Evolutionary conservation across 2,329 filamentous ascomycete genomes (phyloP), one percentile per base, ranked within the genome.

Genomic region (Nigrospora osmanthi): DNA sequence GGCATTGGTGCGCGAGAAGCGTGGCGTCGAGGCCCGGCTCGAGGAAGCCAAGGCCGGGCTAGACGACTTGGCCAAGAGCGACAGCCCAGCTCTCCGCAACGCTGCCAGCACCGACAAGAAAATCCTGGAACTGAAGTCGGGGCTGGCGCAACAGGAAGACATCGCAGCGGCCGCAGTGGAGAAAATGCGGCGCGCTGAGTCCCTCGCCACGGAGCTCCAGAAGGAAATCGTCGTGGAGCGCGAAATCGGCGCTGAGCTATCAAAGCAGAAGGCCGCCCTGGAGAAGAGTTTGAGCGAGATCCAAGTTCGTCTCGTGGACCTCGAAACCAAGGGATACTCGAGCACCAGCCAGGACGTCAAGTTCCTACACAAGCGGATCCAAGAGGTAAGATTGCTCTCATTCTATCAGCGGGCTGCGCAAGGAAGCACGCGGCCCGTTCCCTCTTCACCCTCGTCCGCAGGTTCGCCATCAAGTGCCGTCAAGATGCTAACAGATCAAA

Each of bases 271-370:
- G 70, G 87, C 87, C 3, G 78, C 78, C 1, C 71, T 98, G 36
- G 93, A 97, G 70, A 96, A 95, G 72, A 81, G 79, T 44, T 73
- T 95, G 42, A 95, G 90, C 63, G 91, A 98, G 63, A 75, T 91
- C 23, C 91, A 97, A 65, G 78, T 97, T 43, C 83, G 83, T 59
- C 80, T 95, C 45, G 85, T 98, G 43, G 93, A 97, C 61, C 75
- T 97, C 10, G 91, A 98, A 70, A 97, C 93, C 37, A 97, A 97
- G 72, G 89, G 90, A 43, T 97, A 95, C 68, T 93, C 90, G 16
- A 94, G 85, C 52, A 87, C 87, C 19, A 95, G 90, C 63, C 89
- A 95, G 58, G 91, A 97, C 66, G 88, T 97, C 54, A 86, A 93
- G 59, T 97, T 96, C 71, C 68, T 97, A 58, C 87, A 96, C 67